A percentile compares a stretch with the other conserved stretches of the same genome.
These are phyloP conservation scores for Leccinum broughii DNA, from an alignment of 768 basidiomycete species.

Conservation along the genomic window DNA sequence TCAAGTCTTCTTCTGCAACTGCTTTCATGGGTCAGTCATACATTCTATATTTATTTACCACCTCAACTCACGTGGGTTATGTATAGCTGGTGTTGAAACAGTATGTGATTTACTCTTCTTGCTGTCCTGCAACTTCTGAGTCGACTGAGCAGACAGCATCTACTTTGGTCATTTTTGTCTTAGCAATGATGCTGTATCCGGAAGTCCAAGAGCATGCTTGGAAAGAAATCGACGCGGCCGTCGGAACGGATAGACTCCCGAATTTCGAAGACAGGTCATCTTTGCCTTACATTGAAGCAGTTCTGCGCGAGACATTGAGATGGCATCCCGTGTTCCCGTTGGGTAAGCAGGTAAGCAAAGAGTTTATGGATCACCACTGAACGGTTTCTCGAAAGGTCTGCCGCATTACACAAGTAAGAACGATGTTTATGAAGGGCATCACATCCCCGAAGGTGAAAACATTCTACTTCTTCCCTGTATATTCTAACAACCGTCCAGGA, in stretches of 20 bases:
- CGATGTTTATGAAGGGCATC: conserved; percentile 28
- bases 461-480: background rate
- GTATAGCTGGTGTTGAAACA: conserved; percentile 32
- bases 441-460: conserved; percentile 29
- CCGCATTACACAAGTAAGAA: conserved; percentile 28
- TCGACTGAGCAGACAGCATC: conserved; percentile 30
- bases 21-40: conserved; percentile 32
- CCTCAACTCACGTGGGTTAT: conserved; percentile 5
- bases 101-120: conserved; percentile 13
- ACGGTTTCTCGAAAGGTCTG: conserved; percentile 20
- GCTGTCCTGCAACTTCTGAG: conserved; percentile 3
- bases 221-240: conserved; percentile 34
- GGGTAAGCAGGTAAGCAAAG: conserved; percentile 16
- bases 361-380: background rate
- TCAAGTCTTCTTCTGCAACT: conserved; percentile 34
- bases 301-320: conserved; percentile 37
- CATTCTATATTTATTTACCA: background rate
- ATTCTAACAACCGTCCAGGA: conserved; percentile 25
- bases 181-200: conserved; percentile 38
- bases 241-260: conserved; percentile 32
- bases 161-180: conserved; percentile 32
- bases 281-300: conserved; percentile 34
- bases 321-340: conserved; percentile 36
- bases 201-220: conserved; percentile 36
- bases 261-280: conserved; percentile 27